Evolutionary conservation across 768 basidiomycete genomes (phyloP).

Genomic region (Sarcomyxa edulis): DNA sequence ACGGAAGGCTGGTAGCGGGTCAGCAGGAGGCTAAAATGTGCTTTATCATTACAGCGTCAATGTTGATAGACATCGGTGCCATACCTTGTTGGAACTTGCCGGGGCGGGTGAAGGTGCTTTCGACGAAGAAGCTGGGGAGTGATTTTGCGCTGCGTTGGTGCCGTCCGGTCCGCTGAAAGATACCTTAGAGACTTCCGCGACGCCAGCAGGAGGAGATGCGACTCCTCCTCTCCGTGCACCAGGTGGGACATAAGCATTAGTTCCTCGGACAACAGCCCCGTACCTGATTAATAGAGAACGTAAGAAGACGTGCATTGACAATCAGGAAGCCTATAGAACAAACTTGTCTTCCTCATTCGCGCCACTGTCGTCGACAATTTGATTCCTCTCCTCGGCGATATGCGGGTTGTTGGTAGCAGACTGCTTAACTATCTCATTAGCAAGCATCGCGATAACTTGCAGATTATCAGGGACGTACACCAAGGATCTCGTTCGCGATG

Average conservation of each 20-base stretch:
- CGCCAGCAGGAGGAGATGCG: slow-evolving; percentile 21
- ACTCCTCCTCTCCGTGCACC: slow-evolving; percentile 61
- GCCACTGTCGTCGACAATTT: slow-evolving; percentile 62
- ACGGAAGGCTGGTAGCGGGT: slow-evolving; percentile 80
- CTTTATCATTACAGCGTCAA: slow-evolving; percentile 34
- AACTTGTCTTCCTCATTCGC: slow-evolving; percentile 96
- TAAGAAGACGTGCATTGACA: slow-evolving; percentile 11
- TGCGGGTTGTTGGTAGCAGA: slow-evolving; percentile 69
- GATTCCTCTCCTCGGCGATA: slow-evolving; percentile 81
- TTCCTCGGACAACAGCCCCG: slow-evolving; percentile 83
- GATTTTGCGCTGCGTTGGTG: slow-evolving; percentile 33
- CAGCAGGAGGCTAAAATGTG: slow-evolving; percentile 58
- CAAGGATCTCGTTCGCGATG: slow-evolving; percentile 88
- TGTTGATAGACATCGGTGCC: no score
- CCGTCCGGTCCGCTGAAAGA: slow-evolving; percentile 80
- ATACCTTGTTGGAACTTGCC: slow-evolving; percentile 14
- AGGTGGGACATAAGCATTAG: slow-evolving; percentile 92
- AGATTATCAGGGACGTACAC: slow-evolving; percentile 40
- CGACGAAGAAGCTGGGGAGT: slow-evolving; percentile 33
- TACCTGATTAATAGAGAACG: slow-evolving; percentile 50
- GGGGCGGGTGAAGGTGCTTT: slow-evolving; percentile 66
- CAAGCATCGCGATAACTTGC: slow-evolving; percentile 4
- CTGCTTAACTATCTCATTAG: slow-evolving; percentile 28
- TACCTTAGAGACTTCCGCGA: slow-evolving; percentile 62
- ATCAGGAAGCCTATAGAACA: slow-evolving; percentile 19